phyloP scores from a whole-genome alignment of 2,329 filamentous ascomycete genomes.

The Alternaria triticimaculans region DNA sequence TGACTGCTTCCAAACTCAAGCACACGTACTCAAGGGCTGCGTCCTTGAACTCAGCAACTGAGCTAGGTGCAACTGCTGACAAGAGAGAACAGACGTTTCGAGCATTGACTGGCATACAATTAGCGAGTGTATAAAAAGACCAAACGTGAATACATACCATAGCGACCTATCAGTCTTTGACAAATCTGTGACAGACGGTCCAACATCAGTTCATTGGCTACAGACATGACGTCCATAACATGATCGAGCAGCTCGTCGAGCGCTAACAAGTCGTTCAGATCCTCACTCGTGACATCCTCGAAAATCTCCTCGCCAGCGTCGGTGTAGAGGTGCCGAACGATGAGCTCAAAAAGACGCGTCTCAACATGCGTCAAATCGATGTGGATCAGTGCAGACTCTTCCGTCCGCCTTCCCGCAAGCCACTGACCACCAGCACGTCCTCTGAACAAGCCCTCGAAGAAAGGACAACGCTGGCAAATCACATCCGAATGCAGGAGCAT shows the following conservation, averaged over 20 bases:
- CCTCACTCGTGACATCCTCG: constrained; percentile 72
- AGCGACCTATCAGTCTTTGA: constrained; percentile 80
- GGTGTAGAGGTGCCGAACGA: constrained; percentile 82
- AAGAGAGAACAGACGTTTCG: constrained; percentile 86
- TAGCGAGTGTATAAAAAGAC: constrained; percentile 21
- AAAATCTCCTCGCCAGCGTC: constrained; percentile 84
- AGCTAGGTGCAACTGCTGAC: constrained; percentile 84
- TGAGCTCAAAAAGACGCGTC: constrained; percentile 74
- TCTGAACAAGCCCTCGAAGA: constrained; percentile 88
- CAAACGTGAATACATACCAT: constrained; percentile 59
- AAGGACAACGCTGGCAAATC: constrained; percentile 83
- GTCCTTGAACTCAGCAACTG: constrained; percentile 84
- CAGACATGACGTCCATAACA: constrained; percentile 87
- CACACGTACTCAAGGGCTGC: constrained; percentile 90
- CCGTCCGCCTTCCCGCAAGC: constrained; percentile 73
- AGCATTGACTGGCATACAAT: constrained; percentile 37
- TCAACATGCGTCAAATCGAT: constrained; percentile 86
- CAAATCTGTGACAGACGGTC: constrained; percentile 89
- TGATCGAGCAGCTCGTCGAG: constrained; percentile 86
- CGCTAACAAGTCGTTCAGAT: constrained; percentile 52
- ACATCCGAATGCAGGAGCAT: constrained; percentile 78
- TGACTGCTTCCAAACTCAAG: constrained; percentile 86
- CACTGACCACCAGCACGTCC: constrained; percentile 87
- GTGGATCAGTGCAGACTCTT: constrained; percentile 60
- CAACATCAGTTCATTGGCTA: constrained; percentile 94